Base-by-base conservation (phyloP, 1,139 yeast species). In the Lodderomyces oxycetoniae region DNA sequence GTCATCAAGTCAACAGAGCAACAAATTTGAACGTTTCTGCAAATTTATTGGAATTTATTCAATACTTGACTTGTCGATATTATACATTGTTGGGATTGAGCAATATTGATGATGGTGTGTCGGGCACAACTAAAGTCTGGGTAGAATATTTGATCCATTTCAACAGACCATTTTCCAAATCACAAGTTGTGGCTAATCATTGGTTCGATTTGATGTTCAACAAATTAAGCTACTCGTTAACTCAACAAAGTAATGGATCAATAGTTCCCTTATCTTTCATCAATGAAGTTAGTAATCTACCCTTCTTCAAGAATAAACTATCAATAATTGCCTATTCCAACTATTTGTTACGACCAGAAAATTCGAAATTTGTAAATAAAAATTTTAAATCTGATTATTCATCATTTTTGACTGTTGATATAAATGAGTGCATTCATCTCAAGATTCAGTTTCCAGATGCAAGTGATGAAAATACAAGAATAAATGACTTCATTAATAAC, bases 171-270 rank as follows among this genome's bases (percentile, higher is more conserved):
- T 64, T 63, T 39, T 37, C 43, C 16, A 60, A 58, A 39, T 55
- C 67, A 5, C 62, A 63, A 31, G 58, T 64, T 15, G 58, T 67
- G 2, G 69, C 63, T 3, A 57, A 57, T 33, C 49, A 55, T 35
- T 68, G 74, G 74, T 48, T 63, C n/a, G 63, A 57, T 17, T 46
- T 59, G 23, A 43, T 66, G 28, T 57, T 52, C 38, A 46, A 45
- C 20, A 51, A 55, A 33, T 50, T 63, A 22, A 52, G 63, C 9
- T 31, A 39, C 13, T 38, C 44, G 10, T 45, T 63, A 32, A 42
- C 59, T 10, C 44, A 48, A 10, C n/a, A n/a, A n/a, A n/a, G n/a
- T n/a, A 46, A 50, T 19, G 62, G 61, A 6, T 36, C 42, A 17
- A 37, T 38, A 7, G n/a, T n/a, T n/a, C 52, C 44, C 17, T 37